Evolutionary conservation across 495 filamentous ascomycete genomes (phyloP).

Genomic region (Penicillium samsonianum): DNA sequence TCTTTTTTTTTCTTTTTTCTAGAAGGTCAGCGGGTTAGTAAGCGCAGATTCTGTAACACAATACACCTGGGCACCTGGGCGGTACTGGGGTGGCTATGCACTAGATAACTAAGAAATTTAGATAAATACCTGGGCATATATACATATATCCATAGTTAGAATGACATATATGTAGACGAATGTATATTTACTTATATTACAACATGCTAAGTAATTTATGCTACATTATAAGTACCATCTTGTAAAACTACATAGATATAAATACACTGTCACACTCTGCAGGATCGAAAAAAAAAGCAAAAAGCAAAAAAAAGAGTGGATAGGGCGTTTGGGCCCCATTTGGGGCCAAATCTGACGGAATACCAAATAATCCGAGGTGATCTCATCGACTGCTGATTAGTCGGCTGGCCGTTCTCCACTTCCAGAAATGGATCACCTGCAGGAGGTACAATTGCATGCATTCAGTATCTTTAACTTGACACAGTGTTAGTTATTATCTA

Average conservation of each 20-base stretch:
- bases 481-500: too few species aligned
- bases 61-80: neutral
- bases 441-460: neutral
- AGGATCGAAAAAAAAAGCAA: neutral
- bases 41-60: conserved; percentile 17
- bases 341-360: conserved; percentile 4
- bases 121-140: neutral
- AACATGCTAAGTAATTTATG: too few species aligned
- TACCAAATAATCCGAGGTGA: conserved; percentile 15
- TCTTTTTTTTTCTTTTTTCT: conserved; percentile 28
- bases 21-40: conserved; percentile 32
- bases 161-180: too few species aligned
- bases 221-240: neutral
- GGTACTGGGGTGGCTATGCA: too few species aligned
- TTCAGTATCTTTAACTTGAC: too few species aligned
- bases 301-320: neutral
- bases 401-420: neutral
- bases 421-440: too few species aligned
- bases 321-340: neutral
- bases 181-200: too few species aligned
- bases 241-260: neutral
- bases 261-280: neutral
- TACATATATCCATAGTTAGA: too few species aligned
- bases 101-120: neutral
- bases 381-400: conserved; percentile 20